Percentiles rank a stretch among this genome's conserved stretches.
These are phyloP conservation scores for Podaxis sp. DNA, from an alignment of 768 basidiomycete species.

Conservation along the genomic window DNA sequence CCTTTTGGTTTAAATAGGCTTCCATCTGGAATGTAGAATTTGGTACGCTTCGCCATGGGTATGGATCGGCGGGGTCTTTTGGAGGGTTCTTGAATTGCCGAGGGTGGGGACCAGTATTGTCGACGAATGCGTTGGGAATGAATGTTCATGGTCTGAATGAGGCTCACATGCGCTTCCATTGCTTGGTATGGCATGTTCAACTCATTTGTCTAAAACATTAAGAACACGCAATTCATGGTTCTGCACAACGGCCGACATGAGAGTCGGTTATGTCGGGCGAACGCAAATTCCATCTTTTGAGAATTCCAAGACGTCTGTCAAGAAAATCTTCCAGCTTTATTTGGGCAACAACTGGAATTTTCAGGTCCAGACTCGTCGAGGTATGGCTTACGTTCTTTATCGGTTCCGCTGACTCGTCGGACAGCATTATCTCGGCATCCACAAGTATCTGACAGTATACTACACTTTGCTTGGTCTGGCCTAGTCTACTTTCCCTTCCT, in stretches of 20 bases:
- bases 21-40: neutral
- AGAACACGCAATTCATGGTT: neutral
- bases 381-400: too few relatives aligned
- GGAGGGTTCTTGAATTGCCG: neutral
- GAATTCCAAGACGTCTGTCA: neutral
- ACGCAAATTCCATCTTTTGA: neutral
- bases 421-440: too few relatives aligned
- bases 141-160: neutral
- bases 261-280: neutral
- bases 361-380: neutral
- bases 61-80: conserved; percentile 1
- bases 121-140: neutral
- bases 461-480: neutral
- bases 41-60: neutral
- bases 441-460: neutral
- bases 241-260: neutral
- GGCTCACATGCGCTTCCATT: neutral
- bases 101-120: neutral
- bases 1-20: neutral
- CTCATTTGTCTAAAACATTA: neutral
- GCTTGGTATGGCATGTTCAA: neutral
- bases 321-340: neutral
- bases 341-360: neutral
- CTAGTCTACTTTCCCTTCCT: neutral
- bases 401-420: too few relatives aligned